phyloP scores from a whole-genome alignment of 257 asterid genomes.

The Cruciata laevipes region DNA sequence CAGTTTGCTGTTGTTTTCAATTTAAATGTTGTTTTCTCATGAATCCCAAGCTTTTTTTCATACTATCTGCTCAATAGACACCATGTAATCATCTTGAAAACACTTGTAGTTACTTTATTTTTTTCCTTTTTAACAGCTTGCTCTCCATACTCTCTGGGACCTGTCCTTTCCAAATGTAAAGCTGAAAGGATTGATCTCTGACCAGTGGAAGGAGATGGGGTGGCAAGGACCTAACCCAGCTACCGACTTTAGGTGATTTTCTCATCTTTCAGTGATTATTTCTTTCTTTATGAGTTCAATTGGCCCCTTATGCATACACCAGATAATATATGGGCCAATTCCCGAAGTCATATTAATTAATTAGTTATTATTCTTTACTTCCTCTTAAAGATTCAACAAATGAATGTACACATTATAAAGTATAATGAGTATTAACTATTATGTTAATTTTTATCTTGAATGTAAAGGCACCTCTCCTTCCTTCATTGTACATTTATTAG shows the following conservation, averaged over 20 bases:
- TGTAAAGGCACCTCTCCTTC: not conserved
- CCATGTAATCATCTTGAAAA: not conserved
- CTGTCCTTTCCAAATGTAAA: slow-evolving; percentile 61
- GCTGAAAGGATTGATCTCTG: slow-evolving; percentile 71
- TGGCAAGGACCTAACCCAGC: slow-evolving; percentile 98
- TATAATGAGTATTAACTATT: too few relatives aligned
- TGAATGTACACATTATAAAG: too few relatives aligned
- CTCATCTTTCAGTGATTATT: not conserved
- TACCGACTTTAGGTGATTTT: slow-evolving; percentile 78
- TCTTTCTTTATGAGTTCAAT: not conserved
- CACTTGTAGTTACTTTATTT: not conserved
- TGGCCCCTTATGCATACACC: not conserved
- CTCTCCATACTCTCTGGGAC: slow-evolving; percentile 70
- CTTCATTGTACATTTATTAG: too few relatives aligned
- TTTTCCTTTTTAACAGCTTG: slow-evolving; percentile 45
- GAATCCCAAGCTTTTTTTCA: not conserved
- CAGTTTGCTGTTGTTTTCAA: not conserved
- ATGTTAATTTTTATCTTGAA: not conserved
- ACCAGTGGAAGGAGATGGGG: slow-evolving; percentile 99
- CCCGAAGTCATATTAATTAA: too few relatives aligned
- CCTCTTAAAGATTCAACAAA: too few relatives aligned
- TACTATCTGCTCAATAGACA: not conserved
- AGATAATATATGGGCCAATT: too few relatives aligned
- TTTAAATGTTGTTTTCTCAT: not conserved
- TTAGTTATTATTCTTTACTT: too few relatives aligned